Evolutionary conservation across 2,329 filamentous ascomycete species (phyloP), one percentile per base, ranked within the genome.

Genomic region (Xylaria sp.): DNA sequence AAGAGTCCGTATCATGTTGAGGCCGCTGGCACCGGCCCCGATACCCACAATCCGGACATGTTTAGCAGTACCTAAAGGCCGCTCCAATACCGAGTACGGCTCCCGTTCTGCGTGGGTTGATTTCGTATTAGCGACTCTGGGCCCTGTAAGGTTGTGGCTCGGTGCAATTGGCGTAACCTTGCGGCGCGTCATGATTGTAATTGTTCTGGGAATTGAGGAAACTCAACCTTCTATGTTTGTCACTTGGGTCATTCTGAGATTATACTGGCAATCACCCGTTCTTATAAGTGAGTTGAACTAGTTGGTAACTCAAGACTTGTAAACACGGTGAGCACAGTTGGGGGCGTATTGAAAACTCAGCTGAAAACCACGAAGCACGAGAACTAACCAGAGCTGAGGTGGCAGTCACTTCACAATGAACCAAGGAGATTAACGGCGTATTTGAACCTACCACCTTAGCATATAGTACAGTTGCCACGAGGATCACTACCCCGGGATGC

Each of bases 1-100:
- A 40, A 83, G 73, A 4, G 80, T 80, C 57, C 79, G 79, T 61
- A 76, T 71, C 75, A 82, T 74, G 63, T 81, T 81, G 66, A 81
- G 73, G 35, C 79, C 79, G 67, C 78, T 80, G 21, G 76, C 77
- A 14, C 80, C 80, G 25, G 79, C 79, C 0, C 80, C 80, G 66
- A 82, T 79, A 42, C 76, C 76, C 60, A 82, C 74, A 66, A 82
- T 77, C 40, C 78, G 79, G 60, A 82, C 70, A 67, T 76, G 77
- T 57, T 76, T 78, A 28, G 74, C 54, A 6, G 75, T 72, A n/a
- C 78, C 78, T 38, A 80, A 71, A 9, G 78, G 77, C 40, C 75
- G 67, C 56, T 79, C 78, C 47, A 60, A 65, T 23, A 80, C 69
- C 11, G 71, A 68, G 68, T 80, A 80, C n/a, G 69, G 59, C 40